phyloP scores from a whole-genome alignment of 2,329 filamentous ascomycete genomes.

The Helotiales sp. region DNA sequence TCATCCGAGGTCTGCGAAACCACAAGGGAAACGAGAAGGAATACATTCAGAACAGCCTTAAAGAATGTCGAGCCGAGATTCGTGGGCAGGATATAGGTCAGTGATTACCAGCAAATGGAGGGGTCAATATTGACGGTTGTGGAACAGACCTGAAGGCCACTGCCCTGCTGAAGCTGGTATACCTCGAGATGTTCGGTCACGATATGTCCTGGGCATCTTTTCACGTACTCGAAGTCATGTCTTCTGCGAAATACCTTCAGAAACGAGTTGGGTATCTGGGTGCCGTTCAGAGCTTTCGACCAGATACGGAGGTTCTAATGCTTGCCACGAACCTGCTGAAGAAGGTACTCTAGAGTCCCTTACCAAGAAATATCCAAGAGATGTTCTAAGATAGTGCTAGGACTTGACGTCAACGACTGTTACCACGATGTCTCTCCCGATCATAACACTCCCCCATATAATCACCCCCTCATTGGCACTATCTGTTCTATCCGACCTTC shows the following conservation, averaged over 20 bases:
- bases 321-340: slow-evolving; percentile 95
- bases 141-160: slow-evolving; percentile 87
- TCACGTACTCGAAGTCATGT: slow-evolving; percentile 99
- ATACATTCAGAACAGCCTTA: slow-evolving; percentile 90
- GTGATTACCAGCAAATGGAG: slow-evolving; percentile 39
- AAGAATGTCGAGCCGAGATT: slow-evolving; percentile 94
- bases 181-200: slow-evolving; percentile 98
- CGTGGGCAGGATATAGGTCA: slow-evolving; percentile 89
- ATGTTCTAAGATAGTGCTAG: slow-evolving; percentile 46
- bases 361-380: background rate
- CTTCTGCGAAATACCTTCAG: slow-evolving; percentile 89
- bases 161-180: slow-evolving; percentile 92
- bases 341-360: slow-evolving; percentile 67
- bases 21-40: slow-evolving; percentile 95
- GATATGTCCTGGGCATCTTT: slow-evolving; percentile 99
- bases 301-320: slow-evolving; percentile 97
- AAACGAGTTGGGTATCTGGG: slow-evolving; percentile 95
- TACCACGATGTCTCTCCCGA: slow-evolving; percentile 82
- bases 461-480: slow-evolving; percentile 92
- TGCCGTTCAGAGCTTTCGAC: slow-evolving; percentile 92
- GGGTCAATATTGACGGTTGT: slow-evolving; percentile 8
- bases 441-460: slow-evolving; percentile 90
- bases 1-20: slow-evolving; percentile 93
- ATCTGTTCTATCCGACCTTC: slow-evolving; percentile 82
- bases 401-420: slow-evolving; percentile 76